Evolutionary conservation across 352 stramenopile genomes (phyloP), one percentile per base, ranked within the genome.

Genomic region (Phytophthora syringae): DNA sequence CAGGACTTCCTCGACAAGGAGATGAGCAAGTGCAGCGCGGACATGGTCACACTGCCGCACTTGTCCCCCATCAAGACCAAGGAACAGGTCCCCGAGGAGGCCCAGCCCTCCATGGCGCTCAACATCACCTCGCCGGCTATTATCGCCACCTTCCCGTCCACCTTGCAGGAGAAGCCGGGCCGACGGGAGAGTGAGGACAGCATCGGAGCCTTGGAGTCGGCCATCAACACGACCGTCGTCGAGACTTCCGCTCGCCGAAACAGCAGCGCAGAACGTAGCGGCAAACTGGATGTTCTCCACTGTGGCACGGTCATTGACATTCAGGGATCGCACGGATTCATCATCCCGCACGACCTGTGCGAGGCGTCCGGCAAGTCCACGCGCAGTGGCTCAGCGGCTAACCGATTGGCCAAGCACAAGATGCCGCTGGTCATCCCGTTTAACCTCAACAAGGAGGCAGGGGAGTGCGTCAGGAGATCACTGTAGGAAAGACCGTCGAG

Each of bases 241-340:
- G 54, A 61, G 18, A 30, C 67, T 32, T 13, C 47, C 6, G 20
- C 21, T 27, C 55, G 30, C 18, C 52, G 37, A 24, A 73, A 58
- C 55, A 73, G 28, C 39, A 48, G 21, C n/a, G 51, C 60, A 11
- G 76, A 88, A 53, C 50, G 77, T 16, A 67, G 67, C 48, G 86
- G 72, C 59, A 86, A 82, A 60, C 64, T 92, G n/a, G 74, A 84
- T 18, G 80, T 90, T 44, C 65, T 90, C 47, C 80, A 92, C 74
- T 92, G 82, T 45, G 84, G 84, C 43, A 92, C 84, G 21, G 75
- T 92, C 37, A 92, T 92, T 65, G 82, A 92, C 57, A 82, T 92
- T 30, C 79, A 92, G 62, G 84, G 84, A 32, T 80, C 80, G 34
- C 84, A 86, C 28, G 84, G 84, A 27, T 87, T 90, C 60, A 86